Evolutionary conservation across 2,329 filamentous ascomycete genomes (phyloP).

Genomic region (Rutstroemia sydowiana): DNA sequence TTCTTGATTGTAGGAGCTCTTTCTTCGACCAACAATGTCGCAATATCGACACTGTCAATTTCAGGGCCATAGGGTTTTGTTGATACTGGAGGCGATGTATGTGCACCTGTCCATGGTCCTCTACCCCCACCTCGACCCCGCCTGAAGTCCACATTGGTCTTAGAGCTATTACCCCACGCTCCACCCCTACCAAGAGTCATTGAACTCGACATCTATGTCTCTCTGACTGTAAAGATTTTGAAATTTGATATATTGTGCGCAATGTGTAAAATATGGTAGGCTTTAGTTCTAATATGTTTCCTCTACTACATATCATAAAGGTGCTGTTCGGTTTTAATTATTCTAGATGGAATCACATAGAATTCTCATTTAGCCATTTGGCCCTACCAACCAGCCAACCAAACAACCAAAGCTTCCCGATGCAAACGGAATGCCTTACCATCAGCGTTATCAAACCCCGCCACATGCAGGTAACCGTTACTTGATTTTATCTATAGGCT

Average conservation of each 20-base stretch:
- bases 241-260: background rate
- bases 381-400: too few relatives aligned
- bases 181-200: background rate
- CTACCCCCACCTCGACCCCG: background rate
- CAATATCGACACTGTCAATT: constrained; percentile 16
- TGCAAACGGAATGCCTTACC: too few relatives aligned
- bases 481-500: background rate
- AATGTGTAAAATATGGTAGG: too few relatives aligned
- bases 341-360: too few relatives aligned
- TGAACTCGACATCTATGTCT: background rate
- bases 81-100: background rate
- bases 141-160: background rate
- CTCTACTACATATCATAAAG: too few relatives aligned
- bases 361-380: too few relatives aligned
- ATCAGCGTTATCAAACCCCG: too few relatives aligned
- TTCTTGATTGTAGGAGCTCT: constrained; percentile 31
- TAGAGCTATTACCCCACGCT: background rate
- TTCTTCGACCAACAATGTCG: constrained; percentile 19
- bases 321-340: too few relatives aligned
- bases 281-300: background rate
- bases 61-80: constrained; percentile 12
- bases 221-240: background rate
- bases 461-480: too few relatives aligned
- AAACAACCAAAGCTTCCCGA: too few relatives aligned
- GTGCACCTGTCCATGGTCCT: background rate